Conservation (phyloP, 1,284 basidiomycete genomes). For the Heterobasidion annosum region DNA sequence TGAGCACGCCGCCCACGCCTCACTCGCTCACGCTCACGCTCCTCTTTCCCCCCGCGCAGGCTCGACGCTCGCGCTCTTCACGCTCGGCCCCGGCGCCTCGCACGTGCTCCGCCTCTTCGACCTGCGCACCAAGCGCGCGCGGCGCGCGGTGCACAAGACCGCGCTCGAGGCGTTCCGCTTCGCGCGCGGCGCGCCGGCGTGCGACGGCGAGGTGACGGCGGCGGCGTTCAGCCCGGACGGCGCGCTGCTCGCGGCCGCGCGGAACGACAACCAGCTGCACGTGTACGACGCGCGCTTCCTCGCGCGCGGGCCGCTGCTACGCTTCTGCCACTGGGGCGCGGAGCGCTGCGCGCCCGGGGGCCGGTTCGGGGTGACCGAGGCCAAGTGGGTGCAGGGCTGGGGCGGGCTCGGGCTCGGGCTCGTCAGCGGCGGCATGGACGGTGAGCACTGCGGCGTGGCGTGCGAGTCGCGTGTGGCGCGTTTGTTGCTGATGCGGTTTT, state of each 20-base stretch:
- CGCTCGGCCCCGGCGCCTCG: constrained; percentile 20
- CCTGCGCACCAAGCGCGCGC: constrained; percentile 22
- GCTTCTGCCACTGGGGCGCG: constrained; percentile 36
- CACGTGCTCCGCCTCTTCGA: constrained; percentile 49
- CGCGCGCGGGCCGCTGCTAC: constrained; percentile 31
- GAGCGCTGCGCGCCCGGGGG: constrained; percentile 18
- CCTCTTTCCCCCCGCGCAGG: constrained; percentile 4
- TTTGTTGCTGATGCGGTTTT: too few species aligned
- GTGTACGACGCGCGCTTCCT: constrained; percentile 57
- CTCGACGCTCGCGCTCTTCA: constrained; percentile 26
- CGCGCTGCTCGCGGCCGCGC: constrained; percentile 46
- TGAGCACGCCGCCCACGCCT: constrained; percentile 13
- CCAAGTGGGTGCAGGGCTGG: constrained; percentile 44
- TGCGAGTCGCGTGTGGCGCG: too few species aligned
- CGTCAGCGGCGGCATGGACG: constrained; percentile 56
- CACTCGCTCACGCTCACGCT: neutral
- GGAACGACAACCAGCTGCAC: constrained; percentile 49
- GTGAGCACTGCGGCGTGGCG: too few species aligned
- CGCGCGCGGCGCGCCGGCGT: constrained; percentile 1
- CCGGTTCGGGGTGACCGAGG: constrained; percentile 42
- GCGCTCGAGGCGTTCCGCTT: constrained; percentile 23
- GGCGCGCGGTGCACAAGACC: constrained; percentile 15
- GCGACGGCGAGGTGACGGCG: constrained; percentile 36
- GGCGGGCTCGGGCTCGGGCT: constrained; percentile 33
- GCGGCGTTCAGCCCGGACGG: constrained; percentile 53